These are phyloP conservation scores for Tricholoma saponaceum DNA, from an alignment of 768 basidiomycete genomes.

Conservation along the genomic window DNA sequence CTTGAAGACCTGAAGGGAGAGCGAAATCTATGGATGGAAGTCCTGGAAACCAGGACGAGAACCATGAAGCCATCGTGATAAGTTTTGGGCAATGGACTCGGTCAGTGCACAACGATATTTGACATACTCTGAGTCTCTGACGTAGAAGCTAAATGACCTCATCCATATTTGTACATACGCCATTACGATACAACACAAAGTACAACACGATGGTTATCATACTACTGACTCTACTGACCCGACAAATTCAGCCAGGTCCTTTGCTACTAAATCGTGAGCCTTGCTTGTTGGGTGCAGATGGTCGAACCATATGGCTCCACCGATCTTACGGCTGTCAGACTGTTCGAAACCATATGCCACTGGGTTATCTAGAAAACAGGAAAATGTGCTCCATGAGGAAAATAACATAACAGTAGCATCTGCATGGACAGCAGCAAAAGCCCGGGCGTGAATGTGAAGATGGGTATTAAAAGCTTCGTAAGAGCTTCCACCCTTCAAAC, in stretches of 20 bases:
- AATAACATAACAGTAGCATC: slow-evolving; percentile 47
- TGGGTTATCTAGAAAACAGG: slow-evolving; percentile 43
- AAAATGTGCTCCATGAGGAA: slow-evolving; percentile 45
- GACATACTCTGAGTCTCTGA: too few species aligned
- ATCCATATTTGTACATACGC: too few species aligned
- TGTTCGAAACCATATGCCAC: slow-evolving; percentile 32
- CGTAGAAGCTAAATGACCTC: not conserved
- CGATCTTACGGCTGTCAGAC: slow-evolving; percentile 25
- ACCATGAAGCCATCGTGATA: slow-evolving; percentile 48
- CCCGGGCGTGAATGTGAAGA: slow-evolving; percentile 26
- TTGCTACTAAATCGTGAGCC: slow-evolving; percentile 46
- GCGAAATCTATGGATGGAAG: slow-evolving; percentile 63
- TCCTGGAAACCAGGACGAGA: slow-evolving; percentile 55
- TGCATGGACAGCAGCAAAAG: slow-evolving; percentile 35
- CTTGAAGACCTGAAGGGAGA: slow-evolving; percentile 72
- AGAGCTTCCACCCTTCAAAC: not conserved
- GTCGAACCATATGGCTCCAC: slow-evolving; percentile 48
- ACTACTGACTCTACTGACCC: too few species aligned
- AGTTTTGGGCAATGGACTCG: not conserved
- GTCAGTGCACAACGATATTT: not conserved
- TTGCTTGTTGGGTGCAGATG: slow-evolving; percentile 48
- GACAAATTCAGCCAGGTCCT: slow-evolving; percentile 38
- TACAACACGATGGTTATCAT: too few species aligned
- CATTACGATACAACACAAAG: too few species aligned
- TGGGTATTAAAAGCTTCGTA: slow-evolving; percentile 40